These are phyloP conservation scores for Delitschia confertaspora DNA, from an alignment of 495 filamentous ascomycete genomes.

Conservation along the genomic window DNA sequence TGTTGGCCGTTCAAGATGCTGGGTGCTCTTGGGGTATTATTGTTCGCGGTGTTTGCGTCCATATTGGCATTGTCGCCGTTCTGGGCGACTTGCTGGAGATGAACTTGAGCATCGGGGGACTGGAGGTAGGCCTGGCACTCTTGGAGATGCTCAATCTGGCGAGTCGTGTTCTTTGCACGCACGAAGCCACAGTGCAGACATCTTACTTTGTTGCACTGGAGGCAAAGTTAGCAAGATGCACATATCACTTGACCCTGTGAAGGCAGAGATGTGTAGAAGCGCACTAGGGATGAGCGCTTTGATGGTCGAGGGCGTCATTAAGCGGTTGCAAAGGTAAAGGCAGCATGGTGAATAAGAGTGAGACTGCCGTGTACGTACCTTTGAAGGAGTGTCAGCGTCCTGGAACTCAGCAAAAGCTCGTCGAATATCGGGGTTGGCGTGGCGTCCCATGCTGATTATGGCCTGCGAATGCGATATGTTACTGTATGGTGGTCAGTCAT, in stretches of 20 bases:
- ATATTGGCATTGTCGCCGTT: no score
- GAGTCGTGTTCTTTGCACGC: slow-evolving; percentile 39
- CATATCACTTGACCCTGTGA: not conserved
- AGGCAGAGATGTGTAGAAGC: no score
- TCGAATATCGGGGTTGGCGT: slow-evolving; percentile 33
- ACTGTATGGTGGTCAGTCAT: slow-evolving; percentile 22
- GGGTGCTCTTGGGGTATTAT: slow-evolving; percentile 8
- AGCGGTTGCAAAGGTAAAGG: not conserved
- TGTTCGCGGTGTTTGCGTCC: slow-evolving; percentile 4
- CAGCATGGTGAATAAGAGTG: not conserved
- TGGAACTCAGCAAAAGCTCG: slow-evolving; percentile 31
- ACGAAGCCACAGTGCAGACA: slow-evolving; percentile 37
- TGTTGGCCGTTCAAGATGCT: slow-evolving; percentile 32
- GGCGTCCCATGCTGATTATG: slow-evolving; percentile 9
- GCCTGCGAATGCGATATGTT: slow-evolving; percentile 8
- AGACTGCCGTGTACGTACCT: slow-evolving; percentile 16
- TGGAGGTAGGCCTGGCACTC: slow-evolving; percentile 33
- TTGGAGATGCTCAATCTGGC: slow-evolving; percentile 38
- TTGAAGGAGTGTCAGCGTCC: slow-evolving; percentile 30
- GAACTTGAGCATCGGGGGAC: slow-evolving; percentile 32
- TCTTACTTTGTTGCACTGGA: slow-evolving; percentile 38
- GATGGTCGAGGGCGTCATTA: not conserved
- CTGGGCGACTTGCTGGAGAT: slow-evolving; percentile 14
- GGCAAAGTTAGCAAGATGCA: slow-evolving; percentile 3
- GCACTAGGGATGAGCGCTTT: not conserved